Conservation (phyloP, 2,329 filamentous ascomycete species). For the Colletotrichum sp. region DNA sequence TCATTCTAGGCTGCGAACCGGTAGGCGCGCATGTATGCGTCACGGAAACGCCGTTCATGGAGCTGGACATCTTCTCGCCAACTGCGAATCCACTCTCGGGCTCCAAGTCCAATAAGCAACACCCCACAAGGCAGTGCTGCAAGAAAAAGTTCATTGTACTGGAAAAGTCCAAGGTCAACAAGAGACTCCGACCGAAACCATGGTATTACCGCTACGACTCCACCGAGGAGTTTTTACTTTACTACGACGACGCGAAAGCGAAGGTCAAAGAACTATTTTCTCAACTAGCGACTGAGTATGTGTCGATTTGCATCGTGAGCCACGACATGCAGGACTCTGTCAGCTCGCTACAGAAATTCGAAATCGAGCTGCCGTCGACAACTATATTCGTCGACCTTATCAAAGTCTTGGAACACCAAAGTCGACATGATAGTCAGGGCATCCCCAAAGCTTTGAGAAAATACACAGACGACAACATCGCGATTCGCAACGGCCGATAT, state of each 20-base stretch:
- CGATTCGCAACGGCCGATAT: background rate
- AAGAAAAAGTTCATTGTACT: background rate
- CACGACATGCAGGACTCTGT: background rate
- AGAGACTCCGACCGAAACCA: background rate
- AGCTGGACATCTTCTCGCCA: background rate
- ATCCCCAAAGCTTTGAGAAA: background rate
- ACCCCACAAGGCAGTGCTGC: background rate
- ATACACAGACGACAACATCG: background rate
- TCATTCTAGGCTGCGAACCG: background rate
- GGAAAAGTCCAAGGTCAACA: background rate
- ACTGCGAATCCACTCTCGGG: background rate
- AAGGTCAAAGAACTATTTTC: background rate
- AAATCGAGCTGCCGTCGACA: accelerated
- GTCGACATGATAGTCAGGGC: background rate
- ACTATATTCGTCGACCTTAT: background rate
- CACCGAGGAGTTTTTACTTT: background rate
- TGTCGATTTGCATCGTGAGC: background rate
- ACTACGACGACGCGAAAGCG: background rate
- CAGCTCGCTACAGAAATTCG: background rate
- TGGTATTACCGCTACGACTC: background rate
- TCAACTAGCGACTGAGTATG: accelerated
- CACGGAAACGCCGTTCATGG: background rate
- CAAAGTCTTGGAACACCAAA: background rate
- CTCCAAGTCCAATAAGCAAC: background rate
- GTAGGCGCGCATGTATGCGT: background rate